These are phyloP conservation scores for Aspergillus pseudoglaucus DNA, from an alignment of 2,329 filamentous ascomycete genomes.

Conservation along the genomic window DNA sequence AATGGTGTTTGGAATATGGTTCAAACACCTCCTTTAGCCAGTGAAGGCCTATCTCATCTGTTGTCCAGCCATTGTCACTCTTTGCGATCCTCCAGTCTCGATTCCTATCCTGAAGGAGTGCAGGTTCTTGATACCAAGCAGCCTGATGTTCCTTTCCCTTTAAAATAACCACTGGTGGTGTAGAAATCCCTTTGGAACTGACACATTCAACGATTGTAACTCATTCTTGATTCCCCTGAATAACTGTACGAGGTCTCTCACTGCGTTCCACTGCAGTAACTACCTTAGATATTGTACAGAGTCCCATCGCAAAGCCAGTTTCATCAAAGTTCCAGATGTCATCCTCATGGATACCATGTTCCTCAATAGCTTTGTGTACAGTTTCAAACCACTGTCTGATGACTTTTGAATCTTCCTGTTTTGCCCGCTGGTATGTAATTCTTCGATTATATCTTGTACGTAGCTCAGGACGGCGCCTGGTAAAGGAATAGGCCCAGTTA, in stretches of 20 bases:
- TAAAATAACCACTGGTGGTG: slow-evolving; percentile 1
- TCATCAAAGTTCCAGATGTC: too few species aligned
- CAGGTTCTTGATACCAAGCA: slow-evolving; percentile 1
- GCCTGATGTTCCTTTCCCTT: not conserved
- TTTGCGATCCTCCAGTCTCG: not conserved
- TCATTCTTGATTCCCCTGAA: not conserved
- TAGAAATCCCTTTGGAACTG: slow-evolving; percentile 1
- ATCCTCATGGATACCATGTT: too few species aligned
- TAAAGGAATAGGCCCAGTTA: too few species aligned
- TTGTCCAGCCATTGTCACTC: not conserved
- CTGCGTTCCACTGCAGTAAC: slow-evolving; percentile 1
- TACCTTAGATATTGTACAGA: slow-evolving; percentile 1
- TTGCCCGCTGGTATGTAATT: too few species aligned
- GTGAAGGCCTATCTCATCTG: slow-evolving; percentile 1
- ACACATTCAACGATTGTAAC: slow-evolving; percentile 2
- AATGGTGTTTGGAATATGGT: not conserved
- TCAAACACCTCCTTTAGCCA: not conserved
- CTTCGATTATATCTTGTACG: too few species aligned
- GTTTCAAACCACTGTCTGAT: too few species aligned
- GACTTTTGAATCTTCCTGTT: too few species aligned
- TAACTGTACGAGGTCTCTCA: slow-evolving; percentile 1
- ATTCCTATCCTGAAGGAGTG: not conserved
- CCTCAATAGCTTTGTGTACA: too few species aligned
- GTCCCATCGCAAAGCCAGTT: too few species aligned
- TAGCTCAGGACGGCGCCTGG: too few species aligned